Percentiles rank a stretch among this genome's conserved stretches.
These are phyloP conservation scores for Kodamaea arcana DNA, from an alignment of 1,139 yeast species.

Conservation along the genomic window DNA sequence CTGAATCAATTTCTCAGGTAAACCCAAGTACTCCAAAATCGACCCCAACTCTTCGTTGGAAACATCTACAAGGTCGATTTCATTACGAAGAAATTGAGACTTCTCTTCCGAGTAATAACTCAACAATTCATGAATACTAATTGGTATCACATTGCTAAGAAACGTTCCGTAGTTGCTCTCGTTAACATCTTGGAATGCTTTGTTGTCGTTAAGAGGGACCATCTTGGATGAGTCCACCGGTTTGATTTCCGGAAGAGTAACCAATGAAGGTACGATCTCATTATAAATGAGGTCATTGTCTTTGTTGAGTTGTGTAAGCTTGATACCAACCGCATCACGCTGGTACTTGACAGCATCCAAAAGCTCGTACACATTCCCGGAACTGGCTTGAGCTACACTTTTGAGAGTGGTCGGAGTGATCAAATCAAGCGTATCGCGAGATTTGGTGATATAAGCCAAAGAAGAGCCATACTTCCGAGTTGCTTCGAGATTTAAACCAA, in stretches of 20 bases:
- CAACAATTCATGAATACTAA: constrained; percentile 80
- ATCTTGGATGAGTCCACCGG: constrained; percentile 76
- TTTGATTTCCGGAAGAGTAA: constrained; percentile 56
- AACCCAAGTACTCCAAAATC: constrained; percentile 71
- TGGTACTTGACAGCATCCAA: constrained; percentile 44
- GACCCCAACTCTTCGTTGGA: constrained; percentile 78
- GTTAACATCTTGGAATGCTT: constrained; percentile 37
- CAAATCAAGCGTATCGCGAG: constrained; percentile 37
- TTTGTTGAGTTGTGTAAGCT: constrained; percentile 51
- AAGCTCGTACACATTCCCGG: constrained; percentile 31
- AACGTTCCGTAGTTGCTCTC: constrained; percentile 56
- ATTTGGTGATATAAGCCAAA: constrained; percentile 59
- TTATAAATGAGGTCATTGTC: constrained; percentile 92
- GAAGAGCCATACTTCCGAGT: constrained; percentile 69
- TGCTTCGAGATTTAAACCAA: constrained; percentile 47
- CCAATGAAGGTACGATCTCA: constrained; percentile 61
- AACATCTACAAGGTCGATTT: constrained; percentile 70
- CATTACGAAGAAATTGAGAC: constrained; percentile 69
- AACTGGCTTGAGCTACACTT: constrained; percentile 22
- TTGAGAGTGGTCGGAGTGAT: constrained; percentile 24
- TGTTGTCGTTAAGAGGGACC: constrained; percentile 44
- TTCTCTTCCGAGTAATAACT: constrained; percentile 88
- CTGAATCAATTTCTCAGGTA: constrained; percentile 64
- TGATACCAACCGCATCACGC: constrained; percentile 41
- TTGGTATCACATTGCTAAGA: constrained; percentile 78